Base-by-base conservation (phyloP, 495 filamentous ascomycete genomes). In the Stereocaulon alpinum region DNA sequence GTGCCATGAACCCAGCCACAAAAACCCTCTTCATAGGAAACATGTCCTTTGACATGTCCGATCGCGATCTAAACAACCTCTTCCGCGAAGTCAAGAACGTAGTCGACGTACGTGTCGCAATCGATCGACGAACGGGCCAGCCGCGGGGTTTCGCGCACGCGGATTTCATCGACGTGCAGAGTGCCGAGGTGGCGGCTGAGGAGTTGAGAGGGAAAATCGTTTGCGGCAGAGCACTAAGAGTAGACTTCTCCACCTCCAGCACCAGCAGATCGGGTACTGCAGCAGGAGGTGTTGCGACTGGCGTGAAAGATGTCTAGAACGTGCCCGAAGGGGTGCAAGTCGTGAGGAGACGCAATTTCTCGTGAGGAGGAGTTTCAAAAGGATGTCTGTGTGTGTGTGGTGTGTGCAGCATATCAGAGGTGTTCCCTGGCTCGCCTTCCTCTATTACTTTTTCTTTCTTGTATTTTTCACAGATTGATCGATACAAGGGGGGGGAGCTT, bases 71-170 rank as follows among this genome's bases (percentile, higher is more conserved):
- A 32, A 91, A 95, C 69, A 73, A 82, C 29, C 72, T 96, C 30
- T 94, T 98, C 77, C 70, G 76, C 44, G 81, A 82, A 15, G 73
- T 96, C 43, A 71, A 76, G 37, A 86, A 88, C 68, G 78, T 93
- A 24, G 71, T 79, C 57, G 91, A 96, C 64, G 83, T 98, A 37
- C 83, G 93, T 48, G 84, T 98, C 37, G 87, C 93, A 41, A 87
- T 96, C 62, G 93, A 98, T 71, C 81, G 89, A 55, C 80, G 85
- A 27, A 92, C 91, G 6, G 92, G 93, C 15, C 84, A 88, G 70
- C 88, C 87, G 18, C 81, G 88, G 63, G 93, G 93, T 49, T 98
- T 95, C 67, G 86, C 85, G 11, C 93, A 97, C 68, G 88, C 84
- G 22, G 92, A 96, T 66, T 98, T 98, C 68, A 58, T 76, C 20